Conservation (phyloP, 169 alveolate species). For the Plasmodium reichenowi region DNA sequence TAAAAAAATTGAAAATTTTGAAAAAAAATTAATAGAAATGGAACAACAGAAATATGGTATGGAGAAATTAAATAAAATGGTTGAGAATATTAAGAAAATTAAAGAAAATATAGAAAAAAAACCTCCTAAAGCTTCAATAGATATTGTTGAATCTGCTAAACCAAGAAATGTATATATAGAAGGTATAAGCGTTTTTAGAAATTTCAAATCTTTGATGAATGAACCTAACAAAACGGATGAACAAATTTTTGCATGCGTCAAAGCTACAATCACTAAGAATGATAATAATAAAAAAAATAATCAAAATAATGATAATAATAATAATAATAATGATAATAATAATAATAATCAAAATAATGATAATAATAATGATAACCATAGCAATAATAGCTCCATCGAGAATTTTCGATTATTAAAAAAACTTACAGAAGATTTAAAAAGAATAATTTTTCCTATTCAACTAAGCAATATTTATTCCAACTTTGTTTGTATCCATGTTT, state of each 20-base stretch:
- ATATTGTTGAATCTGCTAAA: slow-evolving; percentile 59
- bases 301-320: slow-evolving; percentile 22
- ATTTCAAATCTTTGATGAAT: slow-evolving; percentile 39
- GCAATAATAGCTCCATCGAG: too few species aligned
- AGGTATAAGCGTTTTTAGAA: slow-evolving; percentile 75
- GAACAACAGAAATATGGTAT: slow-evolving; percentile 75
- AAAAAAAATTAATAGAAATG: slow-evolving; percentile 56
- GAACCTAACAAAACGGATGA: neutral
- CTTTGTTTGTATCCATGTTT: slow-evolving; percentile 79
- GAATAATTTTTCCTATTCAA: slow-evolving; percentile 76
- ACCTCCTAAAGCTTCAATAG: slow-evolving; percentile 73
- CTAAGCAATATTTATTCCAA: slow-evolving; percentile 81
- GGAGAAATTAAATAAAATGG: slow-evolving; percentile 74
- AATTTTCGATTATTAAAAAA: neutral
- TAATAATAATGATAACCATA: too few species aligned
- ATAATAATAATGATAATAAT: neutral
- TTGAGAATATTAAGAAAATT: slow-evolving; percentile 65
- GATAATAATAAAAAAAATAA: neutral
- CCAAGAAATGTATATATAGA: slow-evolving; percentile 45
- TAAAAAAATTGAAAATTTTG: slow-evolving; percentile 71
- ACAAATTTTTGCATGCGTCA: neutral
- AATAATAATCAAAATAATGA: slow-evolving; percentile 8
- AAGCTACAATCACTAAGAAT: neutral
- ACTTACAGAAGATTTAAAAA: slow-evolving; percentile 41
- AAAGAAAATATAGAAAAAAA: slow-evolving; percentile 43